Base-by-base conservation (phyloP, 2,329 filamentous ascomycete genomes). In the Myrmaecium sp. region DNA sequence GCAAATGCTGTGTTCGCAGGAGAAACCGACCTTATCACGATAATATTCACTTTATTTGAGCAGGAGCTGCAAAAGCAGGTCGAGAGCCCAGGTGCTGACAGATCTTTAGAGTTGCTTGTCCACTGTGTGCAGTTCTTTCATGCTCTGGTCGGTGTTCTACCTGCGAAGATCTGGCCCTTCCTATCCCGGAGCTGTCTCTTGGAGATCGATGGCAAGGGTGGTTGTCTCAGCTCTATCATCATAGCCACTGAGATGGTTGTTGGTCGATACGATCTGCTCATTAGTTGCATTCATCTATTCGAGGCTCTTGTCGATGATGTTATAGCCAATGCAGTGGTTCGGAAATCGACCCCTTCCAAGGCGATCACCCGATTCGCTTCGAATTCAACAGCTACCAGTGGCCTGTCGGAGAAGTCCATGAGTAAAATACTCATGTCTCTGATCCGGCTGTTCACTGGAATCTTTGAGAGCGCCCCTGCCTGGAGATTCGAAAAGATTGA, bases 121-220 rank as follows among this genome's bases (percentile, higher is more conserved):
- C 70, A 78, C 14, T 92, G 82, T 45, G 54, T 84, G 13, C 74
- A 82, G 28, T 94, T 95, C 41, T 57, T 92, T 19, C 67, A 77
- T 37, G 70, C 75, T 3, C 57, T 91, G 11, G 52, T 89, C 14
- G 62, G 65, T 6, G 39, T 77, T n/a, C 69, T 76, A 27, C 86
- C 89, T 1, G 78, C 77, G 30, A 66, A 84, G 32, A 73, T 93
- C 5, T 95, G 89, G 84, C 83, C 86, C 3, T 80, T 86, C 46
- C 65, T 98, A 40, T 71, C 75, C 3, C 72, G 81, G 30, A 91
- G 81, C 47, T 71, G 74, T 34, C 58, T 98, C 11, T 61, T 98
- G 23, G 77, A 78, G 38, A 68, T 73, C 5, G 74, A 82, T 37
- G 74, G 79, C 6, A 74, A 74, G 34, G 74, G 74, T 9, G 80